Conservation (phyloP, 2,329 filamentous ascomycete genomes). For the Zalaria obscura region DNA sequence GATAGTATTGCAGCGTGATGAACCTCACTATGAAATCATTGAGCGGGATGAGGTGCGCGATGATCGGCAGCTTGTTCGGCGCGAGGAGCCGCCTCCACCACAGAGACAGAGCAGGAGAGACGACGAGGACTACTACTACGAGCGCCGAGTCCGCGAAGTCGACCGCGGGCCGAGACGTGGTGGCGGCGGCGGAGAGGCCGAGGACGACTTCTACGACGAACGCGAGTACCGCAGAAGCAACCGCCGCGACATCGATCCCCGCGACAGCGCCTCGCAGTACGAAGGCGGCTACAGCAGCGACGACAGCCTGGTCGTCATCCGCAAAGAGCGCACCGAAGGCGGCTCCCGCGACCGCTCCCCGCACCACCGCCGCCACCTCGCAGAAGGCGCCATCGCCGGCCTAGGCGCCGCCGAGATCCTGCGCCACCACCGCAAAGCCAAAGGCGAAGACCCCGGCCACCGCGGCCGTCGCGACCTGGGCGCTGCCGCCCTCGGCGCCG, state of each 20-base stretch:
- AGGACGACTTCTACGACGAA: slow-evolving; percentile 19
- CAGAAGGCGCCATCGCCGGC: slow-evolving; percentile 47
- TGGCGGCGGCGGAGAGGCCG: slow-evolving; percentile 6
- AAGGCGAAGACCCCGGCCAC: slow-evolving; percentile 40
- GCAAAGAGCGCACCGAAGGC: slow-evolving; percentile 30
- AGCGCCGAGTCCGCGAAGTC: slow-evolving; percentile 40
- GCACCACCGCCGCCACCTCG: slow-evolving; percentile 42
- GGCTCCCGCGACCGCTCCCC: slow-evolving; percentile 22
- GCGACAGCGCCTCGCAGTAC: slow-evolving; percentile 44
- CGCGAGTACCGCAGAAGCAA: slow-evolving; percentile 26
- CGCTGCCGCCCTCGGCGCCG: slow-evolving; percentile 46
- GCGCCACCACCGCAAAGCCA: slow-evolving; percentile 40
- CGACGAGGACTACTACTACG: slow-evolving; percentile 49
- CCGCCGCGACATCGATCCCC: slow-evolving; percentile 33
- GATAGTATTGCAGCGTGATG: slow-evolving; percentile 35
- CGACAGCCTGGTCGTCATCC: slow-evolving; percentile 52
- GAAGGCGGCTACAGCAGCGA: slow-evolving; percentile 77
- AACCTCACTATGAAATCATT: slow-evolving; percentile 45
- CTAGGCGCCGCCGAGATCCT: slow-evolving; percentile 46
- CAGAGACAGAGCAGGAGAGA: slow-evolving; percentile 12
- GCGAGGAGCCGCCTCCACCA: slow-evolving; percentile 19
- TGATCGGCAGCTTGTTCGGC: slow-evolving; percentile 30
- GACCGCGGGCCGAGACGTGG: slow-evolving; percentile 30
- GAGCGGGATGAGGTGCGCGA: slow-evolving; percentile 41
- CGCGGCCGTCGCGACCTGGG: slow-evolving; percentile 40